Evolutionary conservation across 2,329 filamentous ascomycete species (phyloP), one percentile per base, ranked within the genome.

Genomic region (Cladophialophora bantiana): DNA sequence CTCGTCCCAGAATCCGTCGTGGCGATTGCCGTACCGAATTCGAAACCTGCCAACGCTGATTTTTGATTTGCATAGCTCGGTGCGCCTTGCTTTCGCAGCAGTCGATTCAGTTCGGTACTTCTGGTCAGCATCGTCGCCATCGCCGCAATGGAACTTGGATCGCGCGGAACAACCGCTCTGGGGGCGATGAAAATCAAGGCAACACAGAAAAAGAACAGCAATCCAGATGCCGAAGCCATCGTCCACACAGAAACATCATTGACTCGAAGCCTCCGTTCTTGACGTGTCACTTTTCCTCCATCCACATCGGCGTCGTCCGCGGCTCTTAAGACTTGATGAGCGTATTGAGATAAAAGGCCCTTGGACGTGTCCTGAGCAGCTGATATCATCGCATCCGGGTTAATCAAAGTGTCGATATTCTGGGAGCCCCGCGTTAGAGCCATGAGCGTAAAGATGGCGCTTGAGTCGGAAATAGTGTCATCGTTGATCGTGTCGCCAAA

Each of bases 21-120:
- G 13, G 71, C 70, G 31, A 73, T 70, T 10, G 71, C 71, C 10
- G 71, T 72, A 13, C 71, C 71, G 50, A 71, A 71, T 56, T 73
- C 70, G 40, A 66, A 73, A n/a, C 70, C 70, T 35, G 69, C 66
- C 52, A 73, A 59, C 9, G 68, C 70, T 4, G 62, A 42, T 52
- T 70, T 70, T 42, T 71, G 69, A 50, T 71, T 70, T 35, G 62
- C 59, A 45, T 50, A 52, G 42, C 55, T 68, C 10, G 71, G 70
- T 13, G 54, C 54, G 20, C 69, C 67, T 54, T 67, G 62, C 34
- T 66, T 66, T 52, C 65, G 55, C 32, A 73, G 58, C 4, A 73
- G 58, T 55, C 70, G 58, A 62, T 73, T 70, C 42, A 73, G 60
- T 52, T 73, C 71, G 15, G 68, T 64, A 57, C 70, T 72, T 62